phyloP scores from a whole-genome alignment of 2,329 filamentous ascomycete genomes.

The Byssochlamys sp. region DNA sequence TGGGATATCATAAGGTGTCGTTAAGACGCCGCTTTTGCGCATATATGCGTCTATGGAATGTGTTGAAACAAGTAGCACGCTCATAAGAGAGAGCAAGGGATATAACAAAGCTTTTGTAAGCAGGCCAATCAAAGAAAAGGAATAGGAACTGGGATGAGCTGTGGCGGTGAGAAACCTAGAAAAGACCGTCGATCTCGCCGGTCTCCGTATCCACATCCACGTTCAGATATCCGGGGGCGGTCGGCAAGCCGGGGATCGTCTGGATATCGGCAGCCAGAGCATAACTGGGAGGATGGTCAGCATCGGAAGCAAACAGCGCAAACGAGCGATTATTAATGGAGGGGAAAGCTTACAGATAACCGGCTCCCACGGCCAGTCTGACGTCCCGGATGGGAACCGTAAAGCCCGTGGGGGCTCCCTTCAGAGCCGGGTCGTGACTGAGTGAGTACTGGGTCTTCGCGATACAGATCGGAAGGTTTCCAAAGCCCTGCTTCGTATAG shows the following conservation, averaged over 20 bases:
- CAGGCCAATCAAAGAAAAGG: background rate
- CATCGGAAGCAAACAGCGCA: conserved; percentile 8
- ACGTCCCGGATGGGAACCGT: conserved; percentile 92
- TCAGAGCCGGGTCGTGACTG: conserved; percentile 82
- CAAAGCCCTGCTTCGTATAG: conserved; percentile 84
- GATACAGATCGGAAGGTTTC: conserved; percentile 86
- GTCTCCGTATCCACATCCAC: conserved; percentile 74
- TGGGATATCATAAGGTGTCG: background rate
- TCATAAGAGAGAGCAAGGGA: background rate
- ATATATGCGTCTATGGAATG: background rate
- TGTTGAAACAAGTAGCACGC: background rate
- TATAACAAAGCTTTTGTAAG: background rate
- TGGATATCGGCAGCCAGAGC: conserved; percentile 94
- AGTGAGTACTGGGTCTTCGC: conserved; percentile 98
- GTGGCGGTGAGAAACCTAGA: conserved; percentile 29
- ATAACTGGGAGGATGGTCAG: conserved; percentile 50
- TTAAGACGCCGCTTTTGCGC: background rate
- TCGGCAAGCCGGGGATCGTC: conserved; percentile 91
- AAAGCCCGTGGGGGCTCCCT: conserved; percentile 90
- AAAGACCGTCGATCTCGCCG: conserved; percentile 80
- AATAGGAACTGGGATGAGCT: conserved; percentile 31
- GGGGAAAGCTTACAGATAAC: conserved; percentile 61
- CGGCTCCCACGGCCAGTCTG: conserved; percentile 82
- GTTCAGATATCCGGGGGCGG: conserved; percentile 88
- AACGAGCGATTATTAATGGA: background rate